phyloP scores from a whole-genome alignment of 768 basidiomycete genomes.

The Agaricus blazei region DNA sequence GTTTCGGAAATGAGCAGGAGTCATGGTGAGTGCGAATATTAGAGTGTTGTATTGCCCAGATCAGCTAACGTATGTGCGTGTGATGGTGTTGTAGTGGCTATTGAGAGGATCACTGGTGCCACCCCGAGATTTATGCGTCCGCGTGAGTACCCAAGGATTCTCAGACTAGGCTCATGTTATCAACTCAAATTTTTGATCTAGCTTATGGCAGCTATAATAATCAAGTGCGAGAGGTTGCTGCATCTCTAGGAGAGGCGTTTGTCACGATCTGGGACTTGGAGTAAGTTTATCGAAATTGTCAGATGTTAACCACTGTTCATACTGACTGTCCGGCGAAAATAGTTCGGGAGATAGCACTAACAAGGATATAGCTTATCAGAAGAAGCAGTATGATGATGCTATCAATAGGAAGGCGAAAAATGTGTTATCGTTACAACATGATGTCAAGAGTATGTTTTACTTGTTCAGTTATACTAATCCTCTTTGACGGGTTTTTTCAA shows the following conservation, averaged over 20 bases:
- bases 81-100: constrained; percentile 25
- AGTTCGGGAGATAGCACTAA: constrained; percentile 13
- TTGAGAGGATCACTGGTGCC: constrained; percentile 30
- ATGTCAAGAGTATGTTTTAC: constrained; percentile 10
- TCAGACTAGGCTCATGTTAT: neutral
- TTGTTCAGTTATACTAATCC: neutral
- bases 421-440: constrained; percentile 12
- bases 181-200: neutral
- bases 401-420: neutral
- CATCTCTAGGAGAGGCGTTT: neutral
- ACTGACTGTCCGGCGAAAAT: neutral
- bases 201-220: constrained; percentile 13
- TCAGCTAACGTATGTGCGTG: neutral
- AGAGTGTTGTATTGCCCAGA: neutral
- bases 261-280: constrained; percentile 14
- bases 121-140: constrained; percentile 35
- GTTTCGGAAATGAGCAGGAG: constrained; percentile 25
- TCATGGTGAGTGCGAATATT: constrained; percentile 20
- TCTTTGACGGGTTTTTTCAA: neutral
- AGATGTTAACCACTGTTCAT: neutral
- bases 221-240: constrained; percentile 10
- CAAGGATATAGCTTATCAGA: neutral
- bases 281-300: constrained; percentile 2
- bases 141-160: constrained; percentile 22
- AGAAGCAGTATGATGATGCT: constrained; percentile 4